These are phyloP conservation scores for Lachancea dasiensis DNA, from an alignment of 805 yeast species.

Conservation along the genomic window DNA sequence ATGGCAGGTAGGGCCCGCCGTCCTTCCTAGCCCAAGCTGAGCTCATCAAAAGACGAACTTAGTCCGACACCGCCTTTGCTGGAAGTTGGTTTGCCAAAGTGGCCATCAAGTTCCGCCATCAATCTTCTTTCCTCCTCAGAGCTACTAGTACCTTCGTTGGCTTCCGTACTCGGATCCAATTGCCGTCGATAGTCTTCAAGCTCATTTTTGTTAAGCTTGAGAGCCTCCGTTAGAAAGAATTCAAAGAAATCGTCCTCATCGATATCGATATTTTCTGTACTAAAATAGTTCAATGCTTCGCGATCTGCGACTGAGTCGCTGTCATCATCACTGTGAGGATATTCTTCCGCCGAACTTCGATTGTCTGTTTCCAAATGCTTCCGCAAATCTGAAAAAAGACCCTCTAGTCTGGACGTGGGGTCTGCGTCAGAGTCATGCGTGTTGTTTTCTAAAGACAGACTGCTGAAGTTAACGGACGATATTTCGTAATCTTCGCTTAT, in stretches of 20 bases:
- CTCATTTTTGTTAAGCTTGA: slow-evolving; percentile 43
- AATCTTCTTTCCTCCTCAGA: background rate
- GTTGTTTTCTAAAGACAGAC: too few species aligned
- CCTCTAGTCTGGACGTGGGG: slow-evolving; percentile 2
- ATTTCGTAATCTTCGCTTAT: background rate
- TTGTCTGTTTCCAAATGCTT: slow-evolving; percentile 7
- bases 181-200: slow-evolving; percentile 33
- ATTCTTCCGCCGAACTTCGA: slow-evolving; percentile 3
- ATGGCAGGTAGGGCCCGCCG: too few species aligned
- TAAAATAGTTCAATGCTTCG: slow-evolving; percentile 27
- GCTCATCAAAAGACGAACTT: too few species aligned
- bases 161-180: background rate
- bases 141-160: background rate
- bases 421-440: too few species aligned
- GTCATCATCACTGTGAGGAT: slow-evolving; percentile 6
- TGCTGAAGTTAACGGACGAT: slow-evolving; percentile 3
- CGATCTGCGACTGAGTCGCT: slow-evolving; percentile 14
- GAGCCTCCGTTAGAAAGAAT: slow-evolving; percentile 49
- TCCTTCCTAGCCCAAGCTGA: too few species aligned
- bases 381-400: slow-evolving; percentile 3
- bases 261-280: slow-evolving; percentile 38
- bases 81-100: background rate
- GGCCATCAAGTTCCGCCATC: background rate
- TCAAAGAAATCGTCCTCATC: slow-evolving; percentile 70
- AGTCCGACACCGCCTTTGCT: background rate